Percentiles rank a stretch among this genome's conserved stretches.
Evolutionary conservation across 2,329 filamentous ascomycete species (phyloP).

Genomic region (Gaeumannomyces tritici): DNA sequence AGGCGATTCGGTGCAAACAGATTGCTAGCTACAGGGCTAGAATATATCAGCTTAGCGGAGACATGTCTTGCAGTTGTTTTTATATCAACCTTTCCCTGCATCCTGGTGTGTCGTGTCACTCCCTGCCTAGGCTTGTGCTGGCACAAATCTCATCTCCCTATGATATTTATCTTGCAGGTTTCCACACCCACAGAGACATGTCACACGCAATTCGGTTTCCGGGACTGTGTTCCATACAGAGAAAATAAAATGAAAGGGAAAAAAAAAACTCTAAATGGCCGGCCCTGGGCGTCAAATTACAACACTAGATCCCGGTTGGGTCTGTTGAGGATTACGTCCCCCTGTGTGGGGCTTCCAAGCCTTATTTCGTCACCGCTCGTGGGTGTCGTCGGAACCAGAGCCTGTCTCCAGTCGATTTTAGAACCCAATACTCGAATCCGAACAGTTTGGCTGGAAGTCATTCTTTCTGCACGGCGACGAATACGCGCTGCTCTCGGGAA

Average conservation of each 20-base stretch:
- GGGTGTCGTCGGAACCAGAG: not conserved
- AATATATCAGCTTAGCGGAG: not conserved
- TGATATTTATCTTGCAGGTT: not conserved
- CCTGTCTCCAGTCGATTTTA: not conserved
- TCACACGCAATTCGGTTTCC: too few relatives aligned
- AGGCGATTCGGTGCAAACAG: not conserved
- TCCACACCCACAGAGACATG: too few relatives aligned
- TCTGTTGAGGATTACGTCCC: not conserved
- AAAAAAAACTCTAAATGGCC: too few relatives aligned
- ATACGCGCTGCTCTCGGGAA: not conserved
- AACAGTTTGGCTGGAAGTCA: not conserved
- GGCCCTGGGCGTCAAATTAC: not conserved
- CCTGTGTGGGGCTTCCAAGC: not conserved
- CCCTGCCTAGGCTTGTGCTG: not conserved
- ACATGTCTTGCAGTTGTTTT: not conserved
- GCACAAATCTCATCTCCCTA: not conserved
- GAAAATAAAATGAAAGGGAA: too few relatives aligned
- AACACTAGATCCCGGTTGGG: not conserved
- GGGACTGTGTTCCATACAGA: not conserved
- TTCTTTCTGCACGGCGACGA: not conserved
- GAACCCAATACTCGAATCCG: not conserved
- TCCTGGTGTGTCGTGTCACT: not conserved
- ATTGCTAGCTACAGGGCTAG: too few relatives aligned
- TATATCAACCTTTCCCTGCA: not conserved
- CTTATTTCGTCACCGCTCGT: not conserved